A percentile compares a stretch with the other conserved stretches of the same genome.
phyloP scores from a whole-genome alignment of 164 flowering plant species.

The Liriodendron chinense region DNA sequence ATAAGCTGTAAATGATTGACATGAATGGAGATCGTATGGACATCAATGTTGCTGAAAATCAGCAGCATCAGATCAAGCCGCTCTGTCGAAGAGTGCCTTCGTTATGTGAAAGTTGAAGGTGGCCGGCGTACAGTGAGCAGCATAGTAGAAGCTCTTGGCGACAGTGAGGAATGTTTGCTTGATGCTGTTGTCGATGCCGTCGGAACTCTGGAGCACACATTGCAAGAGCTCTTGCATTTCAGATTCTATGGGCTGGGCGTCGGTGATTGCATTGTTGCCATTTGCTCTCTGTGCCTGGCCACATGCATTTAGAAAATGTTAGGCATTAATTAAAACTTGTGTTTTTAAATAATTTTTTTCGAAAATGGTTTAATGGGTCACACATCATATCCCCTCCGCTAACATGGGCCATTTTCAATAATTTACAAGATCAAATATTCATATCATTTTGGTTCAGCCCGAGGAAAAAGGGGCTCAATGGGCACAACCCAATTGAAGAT shows the following conservation, averaged over 20 bases:
- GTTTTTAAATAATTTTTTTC: not conserved
- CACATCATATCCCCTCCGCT: too few species aligned
- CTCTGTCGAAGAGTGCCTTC: slow-evolving; percentile 69
- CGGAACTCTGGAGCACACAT: slow-evolving; percentile 40
- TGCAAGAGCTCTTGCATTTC: slow-evolving; percentile 64
- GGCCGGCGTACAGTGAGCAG: slow-evolving; percentile 41
- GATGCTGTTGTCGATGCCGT: slow-evolving; percentile 28
- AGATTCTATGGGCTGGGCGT: slow-evolving; percentile 30
- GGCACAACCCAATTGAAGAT: too few species aligned
- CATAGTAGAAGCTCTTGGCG: slow-evolving; percentile 60
- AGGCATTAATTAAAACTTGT: not conserved
- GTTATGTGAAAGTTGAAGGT: slow-evolving; percentile 49
- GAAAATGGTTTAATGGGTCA: too few species aligned
- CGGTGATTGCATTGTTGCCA: not conserved
- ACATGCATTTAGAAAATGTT: not conserved
- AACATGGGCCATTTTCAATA: too few species aligned
- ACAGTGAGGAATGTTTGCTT: slow-evolving; percentile 59
- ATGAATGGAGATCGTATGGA: not conserved
- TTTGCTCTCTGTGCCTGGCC: not conserved
- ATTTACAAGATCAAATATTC: too few species aligned
- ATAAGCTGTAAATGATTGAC: not conserved
- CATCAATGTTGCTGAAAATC: not conserved
- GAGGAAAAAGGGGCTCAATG: too few species aligned
- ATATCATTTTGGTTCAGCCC: too few species aligned
- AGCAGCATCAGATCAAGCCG: slow-evolving; percentile 22